Evolutionary conservation across 1,139 yeast genomes (phyloP), one percentile per base, ranked within the genome.

Genomic region (Kodamaea sp.): DNA sequence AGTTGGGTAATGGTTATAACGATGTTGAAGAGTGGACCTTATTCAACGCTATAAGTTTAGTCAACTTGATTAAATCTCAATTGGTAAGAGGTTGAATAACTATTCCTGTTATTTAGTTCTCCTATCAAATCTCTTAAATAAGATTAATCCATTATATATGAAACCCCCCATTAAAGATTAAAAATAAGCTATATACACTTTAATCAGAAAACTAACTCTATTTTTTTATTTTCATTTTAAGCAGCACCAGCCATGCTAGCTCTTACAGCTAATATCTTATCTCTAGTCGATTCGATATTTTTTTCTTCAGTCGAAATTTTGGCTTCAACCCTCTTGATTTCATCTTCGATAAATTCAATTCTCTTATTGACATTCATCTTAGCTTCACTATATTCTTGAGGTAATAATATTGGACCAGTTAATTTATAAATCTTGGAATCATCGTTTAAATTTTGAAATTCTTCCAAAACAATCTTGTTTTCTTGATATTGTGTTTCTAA

Each of bases 401-500:
- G 97, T 45, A 92, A 71, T 45, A 92, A 71, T 6, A 90, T 89
- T 8, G 96, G 96, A 1, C 98, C 98, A 15, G 92, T 85, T 48
- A 90, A 73, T 62, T 92, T 92, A 66, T 79, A 92, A 29, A 92
- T 82, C 52, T 84, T 85, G 11, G 94, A 74, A 31, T 63, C 67
- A 35, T 73, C 79, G 47, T 78, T 70, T 46, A 89, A 65, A 37
- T 64, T 61, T 15, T 72, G 76, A 54, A 92, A 85, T 62, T 92
- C 97, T 29, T 78, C 81, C 52, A 81, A 72, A n/a, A 92, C 98
- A 38, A 92, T 89, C 56, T 82, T 83, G 63, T 90, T 90, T 61
- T 92, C 98, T 62, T 92, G 97, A 51, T 64, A 75, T 58, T 84
- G 94, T 1, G 92, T 83, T 55, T 84, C 94, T 32, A 84, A 66